Percentiles rank a stretch among this genome's conserved stretches.
Evolutionary conservation across 768 basidiomycete genomes (phyloP).

Genomic region (Cyclocybe aegerita): DNA sequence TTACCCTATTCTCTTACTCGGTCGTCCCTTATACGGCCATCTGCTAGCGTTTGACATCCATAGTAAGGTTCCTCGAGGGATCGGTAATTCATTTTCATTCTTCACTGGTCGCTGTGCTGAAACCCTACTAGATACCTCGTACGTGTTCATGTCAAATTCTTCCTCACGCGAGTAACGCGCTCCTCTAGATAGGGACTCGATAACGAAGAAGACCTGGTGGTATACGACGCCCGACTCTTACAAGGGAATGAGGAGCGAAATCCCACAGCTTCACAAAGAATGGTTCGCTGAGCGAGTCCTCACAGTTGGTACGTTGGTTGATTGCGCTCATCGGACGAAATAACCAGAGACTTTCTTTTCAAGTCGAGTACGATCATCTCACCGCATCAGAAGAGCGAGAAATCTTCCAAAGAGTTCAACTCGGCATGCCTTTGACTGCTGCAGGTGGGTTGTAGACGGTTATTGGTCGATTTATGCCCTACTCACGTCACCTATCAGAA

Average conservation of each 20-base stretch:
- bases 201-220: constrained; percentile 63
- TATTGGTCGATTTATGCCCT: neutral
- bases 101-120: neutral
- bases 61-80: constrained; percentile 75
- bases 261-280: constrained; percentile 52
- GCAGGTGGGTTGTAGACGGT: constrained; percentile 49
- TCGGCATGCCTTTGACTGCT: constrained; percentile 72
- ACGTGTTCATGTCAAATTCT: constrained; percentile 18
- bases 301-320: constrained; percentile 58
- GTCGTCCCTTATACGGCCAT: neutral
- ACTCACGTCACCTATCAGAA: constrained; percentile 39
- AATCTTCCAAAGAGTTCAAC: constrained; percentile 80
- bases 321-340: neutral
- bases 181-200: constrained; percentile 51
- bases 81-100: constrained; percentile 44
- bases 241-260: constrained; percentile 43
- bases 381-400: constrained; percentile 64
- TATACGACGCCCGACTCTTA: constrained; percentile 51
- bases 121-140: constrained; percentile 50
- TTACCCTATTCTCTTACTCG: constrained; percentile 19
- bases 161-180: neutral
- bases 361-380: constrained; percentile 70
- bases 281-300: constrained; percentile 56
- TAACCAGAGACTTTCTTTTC: neutral
- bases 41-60: constrained; percentile 68